Percentiles rank a stretch among this genome's conserved stretches.
phyloP scores from a whole-genome alignment of 2,329 filamentous ascomycete genomes.

The Fusarium nisikadoi region DNA sequence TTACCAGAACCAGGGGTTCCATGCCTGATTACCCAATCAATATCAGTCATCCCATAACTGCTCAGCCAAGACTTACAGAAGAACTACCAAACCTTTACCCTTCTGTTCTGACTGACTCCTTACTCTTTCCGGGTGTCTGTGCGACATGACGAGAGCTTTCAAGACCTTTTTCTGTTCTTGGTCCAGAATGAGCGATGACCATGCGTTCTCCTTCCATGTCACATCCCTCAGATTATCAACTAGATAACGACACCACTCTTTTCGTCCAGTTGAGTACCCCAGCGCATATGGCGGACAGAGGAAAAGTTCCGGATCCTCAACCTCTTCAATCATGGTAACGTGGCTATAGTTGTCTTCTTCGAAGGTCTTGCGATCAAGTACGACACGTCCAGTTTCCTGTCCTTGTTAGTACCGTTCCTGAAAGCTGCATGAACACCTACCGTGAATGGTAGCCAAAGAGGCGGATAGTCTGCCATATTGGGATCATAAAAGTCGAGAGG shows the following conservation, averaged over 20 bases:
- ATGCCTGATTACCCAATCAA: neutral
- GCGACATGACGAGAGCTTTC: neutral
- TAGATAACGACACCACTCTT: neutral
- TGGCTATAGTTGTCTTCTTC: neutral
- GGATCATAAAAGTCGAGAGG: neutral
- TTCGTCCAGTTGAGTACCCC: neutral
- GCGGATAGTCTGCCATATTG: neutral
- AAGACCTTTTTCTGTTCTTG: neutral
- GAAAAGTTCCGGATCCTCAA: neutral
- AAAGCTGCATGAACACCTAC: accelerated
- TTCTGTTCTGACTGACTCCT: neutral
- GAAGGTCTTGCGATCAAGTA: neutral
- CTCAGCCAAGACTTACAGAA: neutral
- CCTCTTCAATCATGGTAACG: neutral
- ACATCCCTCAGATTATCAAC: neutral
- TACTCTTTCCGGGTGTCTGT: neutral
- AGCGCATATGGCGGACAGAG: neutral
- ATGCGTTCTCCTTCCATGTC: neutral
- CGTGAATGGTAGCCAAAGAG: neutral
- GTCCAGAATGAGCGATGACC: neutral
- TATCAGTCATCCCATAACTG: accelerated
- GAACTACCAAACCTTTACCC: neutral
- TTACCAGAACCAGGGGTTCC: neutral
- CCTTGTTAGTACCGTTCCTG: accelerated
- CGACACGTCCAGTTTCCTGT: neutral